Evolutionary conservation across 768 basidiomycete species (phyloP), one percentile per base, ranked within the genome.

Genomic region (Suillus tomentosus): DNA sequence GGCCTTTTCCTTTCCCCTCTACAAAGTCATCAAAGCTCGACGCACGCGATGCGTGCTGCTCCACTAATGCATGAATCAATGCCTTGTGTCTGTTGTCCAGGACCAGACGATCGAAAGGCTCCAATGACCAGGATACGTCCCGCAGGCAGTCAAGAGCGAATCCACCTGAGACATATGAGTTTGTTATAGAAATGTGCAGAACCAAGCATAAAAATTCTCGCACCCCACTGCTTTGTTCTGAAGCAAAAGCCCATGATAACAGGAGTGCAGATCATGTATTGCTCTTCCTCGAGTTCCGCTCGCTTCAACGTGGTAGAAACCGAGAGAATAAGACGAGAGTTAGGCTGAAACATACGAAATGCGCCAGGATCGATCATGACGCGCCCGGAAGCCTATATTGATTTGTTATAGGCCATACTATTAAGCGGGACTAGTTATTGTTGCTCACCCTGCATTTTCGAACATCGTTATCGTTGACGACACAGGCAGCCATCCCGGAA

Each of bases 251-350:
- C 54, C 11, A 55, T n/a, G 0, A 55, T 6, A 19, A 55, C 13
- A 19, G 54, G 54, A 34, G 54, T 55, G 13, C 54, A 55, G 34
- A 55, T 55, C 5, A 55, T 55, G 34, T 55, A 34, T 36, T 55
- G 54, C 54, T 55, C 54, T 10, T 55, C 54, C n/a, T 19, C 34
- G 13, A 55, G 54, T 34, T 55, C 54, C 6, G n/a, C 11, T n/a
- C n/a, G 34, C 11, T 36, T n/a, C 19, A 55, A 34, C 13, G 11
- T 34, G 19, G 34, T n/a, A 11, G 34, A 36, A n/a, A 55, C 54
- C 11, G 34, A n/a, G 54, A n/a, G 34, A 36, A 36, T 55, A 34
- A 55, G 34, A 13, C 34, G 13, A 36, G 34, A 36, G 5, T 22
- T 11, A 15, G 54, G 54, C 34, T 36, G n/a, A 19, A 55, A 36